phyloP scores from a whole-genome alignment of 169 alveolate species.

The Toxoplasma gondii region DNA sequence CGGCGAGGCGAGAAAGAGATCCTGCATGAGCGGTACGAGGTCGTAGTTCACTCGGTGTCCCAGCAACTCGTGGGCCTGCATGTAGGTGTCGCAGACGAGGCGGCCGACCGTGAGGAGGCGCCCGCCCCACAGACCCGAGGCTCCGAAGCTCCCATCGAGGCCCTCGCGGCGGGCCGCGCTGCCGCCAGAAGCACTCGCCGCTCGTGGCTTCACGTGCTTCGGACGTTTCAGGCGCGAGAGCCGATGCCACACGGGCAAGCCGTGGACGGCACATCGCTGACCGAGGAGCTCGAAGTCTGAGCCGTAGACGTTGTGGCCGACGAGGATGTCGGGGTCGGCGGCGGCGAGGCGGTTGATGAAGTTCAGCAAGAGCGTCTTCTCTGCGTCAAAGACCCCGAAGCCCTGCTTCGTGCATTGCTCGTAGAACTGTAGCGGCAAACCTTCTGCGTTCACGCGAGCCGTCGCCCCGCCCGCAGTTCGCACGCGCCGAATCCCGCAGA shows the following conservation, averaged over 20 bases:
- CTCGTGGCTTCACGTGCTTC: conserved; percentile 35
- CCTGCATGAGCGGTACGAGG: conserved; percentile 67
- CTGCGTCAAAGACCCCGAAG: conserved; percentile 34
- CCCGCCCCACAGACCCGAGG: conserved; percentile 55
- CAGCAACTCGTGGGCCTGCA: conserved; percentile 73
- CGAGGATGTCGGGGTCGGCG: conserved; percentile 67
- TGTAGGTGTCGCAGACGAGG: conserved; percentile 75
- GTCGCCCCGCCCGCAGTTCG: conserved; percentile 16
- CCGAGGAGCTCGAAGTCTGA: conserved; percentile 49
- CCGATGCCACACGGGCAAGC: conserved; percentile 64
- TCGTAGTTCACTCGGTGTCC: conserved; percentile 70
- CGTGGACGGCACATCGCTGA: conserved; percentile 40
- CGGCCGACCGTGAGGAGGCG: conserved; percentile 74
- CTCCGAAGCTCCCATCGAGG: not conserved
- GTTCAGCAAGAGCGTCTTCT: conserved; percentile 31
- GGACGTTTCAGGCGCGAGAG: conserved; percentile 44
- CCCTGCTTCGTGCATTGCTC: conserved; percentile 29
- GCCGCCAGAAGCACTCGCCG: not conserved
- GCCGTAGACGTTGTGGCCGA: conserved; percentile 63
- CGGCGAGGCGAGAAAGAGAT: not conserved
- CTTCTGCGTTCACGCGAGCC: conserved; percentile 35
- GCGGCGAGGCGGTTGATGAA: conserved; percentile 41
- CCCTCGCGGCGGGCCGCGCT: not conserved
- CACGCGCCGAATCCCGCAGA: conserved; percentile 50
- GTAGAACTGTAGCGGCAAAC: conserved; percentile 20